A percentile compares a stretch with the other conserved stretches of the same genome.
Conservation (phyloP, 306 rosid species). For the Prunus campanulata region DNA sequence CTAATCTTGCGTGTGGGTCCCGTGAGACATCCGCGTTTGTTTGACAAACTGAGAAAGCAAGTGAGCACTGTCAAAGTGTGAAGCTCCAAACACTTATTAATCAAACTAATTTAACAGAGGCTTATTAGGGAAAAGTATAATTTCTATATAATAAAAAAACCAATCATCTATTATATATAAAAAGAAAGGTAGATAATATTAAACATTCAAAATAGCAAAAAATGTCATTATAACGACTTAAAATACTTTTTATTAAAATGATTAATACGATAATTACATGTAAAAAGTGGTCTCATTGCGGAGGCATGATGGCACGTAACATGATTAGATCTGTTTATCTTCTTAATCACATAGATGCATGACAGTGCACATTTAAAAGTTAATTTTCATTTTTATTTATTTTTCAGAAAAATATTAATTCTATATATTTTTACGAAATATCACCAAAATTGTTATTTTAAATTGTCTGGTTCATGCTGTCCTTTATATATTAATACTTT, state of each 20-base stretch:
- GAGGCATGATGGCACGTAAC: too few relatives aligned
- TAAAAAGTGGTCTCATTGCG: too few relatives aligned
- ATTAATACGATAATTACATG: too few relatives aligned
- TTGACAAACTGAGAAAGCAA: background rate
- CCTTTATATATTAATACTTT: background rate
- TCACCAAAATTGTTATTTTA: background rate
- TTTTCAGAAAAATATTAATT: too few relatives aligned
- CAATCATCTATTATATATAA: too few relatives aligned
- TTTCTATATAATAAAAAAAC: too few relatives aligned
- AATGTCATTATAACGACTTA: background rate
- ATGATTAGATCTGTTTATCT: too few relatives aligned
- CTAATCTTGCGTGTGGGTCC: background rate
- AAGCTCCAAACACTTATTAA: background rate
- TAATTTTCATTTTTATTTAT: too few relatives aligned
- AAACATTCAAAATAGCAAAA: background rate
- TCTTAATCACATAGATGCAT: too few relatives aligned
- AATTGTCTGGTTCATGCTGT: background rate
- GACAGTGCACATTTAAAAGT: too few relatives aligned
- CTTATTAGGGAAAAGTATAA: background rate
- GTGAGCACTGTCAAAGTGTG: background rate
- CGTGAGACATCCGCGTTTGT: background rate
- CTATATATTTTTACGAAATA: background rate
- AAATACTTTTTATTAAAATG: background rate
- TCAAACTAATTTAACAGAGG: background rate
- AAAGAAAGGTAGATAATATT: too few relatives aligned